A percentile compares a stretch with the other conserved stretches of the same genome.
phyloP scores from a whole-genome alignment of 2,329 filamentous ascomycete genomes.

The Chaetomium sp. region DNA sequence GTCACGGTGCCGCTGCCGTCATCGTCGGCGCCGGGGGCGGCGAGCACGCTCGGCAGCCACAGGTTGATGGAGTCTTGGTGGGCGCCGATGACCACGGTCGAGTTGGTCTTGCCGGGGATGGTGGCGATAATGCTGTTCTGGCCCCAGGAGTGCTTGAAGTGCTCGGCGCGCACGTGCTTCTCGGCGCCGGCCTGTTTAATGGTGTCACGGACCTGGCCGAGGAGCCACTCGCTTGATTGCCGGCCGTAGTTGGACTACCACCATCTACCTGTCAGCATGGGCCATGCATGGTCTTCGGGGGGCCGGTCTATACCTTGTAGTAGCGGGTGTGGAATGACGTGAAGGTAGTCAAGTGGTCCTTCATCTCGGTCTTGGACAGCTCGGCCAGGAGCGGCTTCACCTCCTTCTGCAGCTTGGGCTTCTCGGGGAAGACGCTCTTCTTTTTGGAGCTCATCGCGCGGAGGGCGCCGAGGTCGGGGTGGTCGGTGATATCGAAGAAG shows the following conservation, averaged over 20 bases:
- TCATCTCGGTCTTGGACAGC: slow-evolving; percentile 76
- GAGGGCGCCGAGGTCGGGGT: slow-evolving; percentile 62
- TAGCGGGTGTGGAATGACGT: slow-evolving; percentile 81
- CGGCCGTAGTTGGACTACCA: slow-evolving; percentile 69
- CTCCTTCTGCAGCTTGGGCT: slow-evolving; percentile 57
- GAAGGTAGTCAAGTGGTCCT: slow-evolving; percentile 74
- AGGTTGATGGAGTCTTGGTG: slow-evolving; percentile 97
- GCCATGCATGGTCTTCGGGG: too few species aligned
- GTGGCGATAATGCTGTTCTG: slow-evolving; percentile 90
- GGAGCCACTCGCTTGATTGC: slow-evolving; percentile 86
- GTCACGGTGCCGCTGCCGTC: slow-evolving; percentile 93
- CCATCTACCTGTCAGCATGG: background rate
- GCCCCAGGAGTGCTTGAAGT: slow-evolving; percentile 82
- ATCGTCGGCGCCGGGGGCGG: slow-evolving; percentile 92
- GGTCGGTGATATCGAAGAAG: slow-evolving; percentile 94
- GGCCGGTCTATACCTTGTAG: slow-evolving; percentile 52
- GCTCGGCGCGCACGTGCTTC: slow-evolving; percentile 66
- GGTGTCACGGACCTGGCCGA: slow-evolving; percentile 71
- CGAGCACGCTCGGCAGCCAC: slow-evolving; percentile 79
- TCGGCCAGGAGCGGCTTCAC: slow-evolving; percentile 67
- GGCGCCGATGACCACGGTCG: slow-evolving; percentile 84
- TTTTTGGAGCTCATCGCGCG: slow-evolving; percentile 43
- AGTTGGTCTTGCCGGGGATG: slow-evolving; percentile 81
- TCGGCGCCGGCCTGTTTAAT: slow-evolving; percentile 72
- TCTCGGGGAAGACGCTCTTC: slow-evolving; percentile 53